A percentile compares a stretch with the other conserved stretches of the same genome.
Conservation (phyloP, 495 filamentous ascomycete genomes). For the Penicillium waksmanii region DNA sequence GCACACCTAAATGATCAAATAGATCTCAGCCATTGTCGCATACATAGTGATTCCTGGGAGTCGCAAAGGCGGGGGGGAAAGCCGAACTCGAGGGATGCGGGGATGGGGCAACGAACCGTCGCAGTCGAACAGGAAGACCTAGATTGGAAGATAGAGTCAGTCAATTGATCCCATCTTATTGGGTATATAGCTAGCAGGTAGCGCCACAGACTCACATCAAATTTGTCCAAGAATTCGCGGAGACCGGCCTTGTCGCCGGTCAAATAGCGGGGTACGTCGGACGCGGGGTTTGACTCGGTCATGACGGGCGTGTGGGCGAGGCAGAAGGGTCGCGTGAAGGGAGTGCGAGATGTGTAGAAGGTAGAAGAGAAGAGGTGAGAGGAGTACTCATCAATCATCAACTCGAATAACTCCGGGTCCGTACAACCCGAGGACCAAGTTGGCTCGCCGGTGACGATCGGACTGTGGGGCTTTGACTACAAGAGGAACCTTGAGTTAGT, state of each 20-base stretch:
- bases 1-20: constrained; percentile 67
- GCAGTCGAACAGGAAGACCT: constrained; percentile 96
- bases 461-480: background rate
- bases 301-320: constrained; percentile 10
- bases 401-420: constrained; percentile 3
- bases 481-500: too few species aligned
- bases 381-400: constrained; percentile 4
- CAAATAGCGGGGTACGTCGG: constrained; percentile 66
- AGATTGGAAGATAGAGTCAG: constrained; percentile 4
- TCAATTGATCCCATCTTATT: constrained; percentile 1
- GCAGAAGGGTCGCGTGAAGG: background rate
- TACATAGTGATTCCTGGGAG: background rate
- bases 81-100: constrained; percentile 11
- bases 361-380: constrained; percentile 1
- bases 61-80: constrained; percentile 11
- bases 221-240: constrained; percentile 80
- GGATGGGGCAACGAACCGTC: constrained; percentile 69
- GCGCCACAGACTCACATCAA: constrained; percentile 70
- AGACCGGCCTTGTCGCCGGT: constrained; percentile 77
- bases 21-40: constrained; percentile 27
- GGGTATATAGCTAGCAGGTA: too few species aligned
- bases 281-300: constrained; percentile 32
- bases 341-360: background rate
- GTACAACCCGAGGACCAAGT: constrained; percentile 21
- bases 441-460: background rate